phyloP scores from a whole-genome alignment of 257 asterid genomes.

The Nemophila menziesii region DNA sequence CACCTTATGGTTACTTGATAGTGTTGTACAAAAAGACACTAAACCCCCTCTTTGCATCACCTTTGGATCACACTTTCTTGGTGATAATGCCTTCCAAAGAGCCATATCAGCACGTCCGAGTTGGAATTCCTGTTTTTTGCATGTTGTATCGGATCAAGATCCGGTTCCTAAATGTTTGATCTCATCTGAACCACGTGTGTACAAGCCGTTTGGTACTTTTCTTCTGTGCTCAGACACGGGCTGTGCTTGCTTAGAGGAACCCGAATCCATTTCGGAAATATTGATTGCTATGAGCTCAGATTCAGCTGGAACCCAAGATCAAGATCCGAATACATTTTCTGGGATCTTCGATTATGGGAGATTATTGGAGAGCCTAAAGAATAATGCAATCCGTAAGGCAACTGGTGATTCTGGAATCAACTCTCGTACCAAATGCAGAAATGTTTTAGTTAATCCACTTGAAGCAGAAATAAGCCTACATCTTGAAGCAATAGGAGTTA shows the following conservation, averaged over 20 bases:
- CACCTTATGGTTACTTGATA: constrained; percentile 24
- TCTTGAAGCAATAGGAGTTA: constrained; percentile 18
- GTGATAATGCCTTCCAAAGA: constrained; percentile 16
- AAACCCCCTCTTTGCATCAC: constrained; percentile 25
- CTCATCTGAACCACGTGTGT: constrained; percentile 5
- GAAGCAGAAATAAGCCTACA: constrained; percentile 17
- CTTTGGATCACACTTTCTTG: constrained; percentile 23
- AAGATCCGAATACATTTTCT: constrained; percentile 2
- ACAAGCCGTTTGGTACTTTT: constrained; percentile 19
- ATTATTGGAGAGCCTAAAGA: constrained; percentile 10
- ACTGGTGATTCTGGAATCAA: not conserved
- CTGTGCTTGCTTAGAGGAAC: constrained; percentile 21
- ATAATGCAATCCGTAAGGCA: constrained; percentile 7
- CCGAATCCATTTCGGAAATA: constrained; percentile 12
- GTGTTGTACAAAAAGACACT: constrained; percentile 5
- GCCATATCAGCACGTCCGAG: constrained; percentile 17
- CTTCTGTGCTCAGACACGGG: constrained; percentile 16
- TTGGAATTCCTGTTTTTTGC: constrained; percentile 21
- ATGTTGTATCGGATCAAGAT: constrained; percentile 17
- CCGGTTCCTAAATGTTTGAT: constrained; percentile 11
- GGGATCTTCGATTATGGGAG: constrained; percentile 6
- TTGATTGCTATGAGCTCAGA: constrained; percentile 6
- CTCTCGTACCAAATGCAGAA: not conserved
- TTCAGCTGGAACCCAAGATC: constrained; percentile 10
- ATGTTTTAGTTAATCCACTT: constrained; percentile 11